These are phyloP conservation scores for Clarireedia homoeocarpa DNA, from an alignment of 2,329 filamentous ascomycete genomes.

Conservation along the genomic window DNA sequence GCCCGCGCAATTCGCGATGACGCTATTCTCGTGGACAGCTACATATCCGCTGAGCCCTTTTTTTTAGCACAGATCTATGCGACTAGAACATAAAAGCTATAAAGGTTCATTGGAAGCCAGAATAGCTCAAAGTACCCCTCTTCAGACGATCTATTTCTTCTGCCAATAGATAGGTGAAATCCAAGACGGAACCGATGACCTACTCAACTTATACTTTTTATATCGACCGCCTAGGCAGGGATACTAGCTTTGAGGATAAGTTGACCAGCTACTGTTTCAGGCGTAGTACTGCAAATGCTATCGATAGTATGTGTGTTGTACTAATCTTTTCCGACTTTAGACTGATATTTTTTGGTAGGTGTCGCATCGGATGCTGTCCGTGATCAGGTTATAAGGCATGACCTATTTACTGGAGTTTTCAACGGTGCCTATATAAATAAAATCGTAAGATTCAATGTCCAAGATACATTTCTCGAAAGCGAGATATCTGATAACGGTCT, in stretches of 20 bases:
- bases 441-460: conserved; percentile 17
- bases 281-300: too few species aligned
- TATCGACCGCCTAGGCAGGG: too few species aligned
- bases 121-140: too few species aligned
- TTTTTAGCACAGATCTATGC: conserved; percentile 16
- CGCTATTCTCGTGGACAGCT: conserved; percentile 15
- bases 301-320: too few species aligned
- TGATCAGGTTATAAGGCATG: neutral
- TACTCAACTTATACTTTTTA: too few species aligned
- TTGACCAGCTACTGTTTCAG: too few species aligned
- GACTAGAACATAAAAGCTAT: conserved; percentile 11
- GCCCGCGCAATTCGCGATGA: conserved; percentile 16
- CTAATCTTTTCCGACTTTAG: neutral
- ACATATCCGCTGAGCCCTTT: conserved; percentile 16
- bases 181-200: too few species aligned
- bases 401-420: conserved; percentile 15
- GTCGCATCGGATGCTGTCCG: conserved; percentile 13
- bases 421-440: conserved; percentile 16
- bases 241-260: too few species aligned
- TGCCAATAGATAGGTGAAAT: too few species aligned
- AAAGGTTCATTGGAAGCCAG: conserved; percentile 20
- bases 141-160: too few species aligned
- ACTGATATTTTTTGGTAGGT: conserved; percentile 12
- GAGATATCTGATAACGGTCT: conserved; percentile 17
- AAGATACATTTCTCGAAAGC: conserved; percentile 19